Evolutionary conservation across 495 filamentous ascomycete genomes (phyloP).

Genomic region (Neurospora tetrasperma): DNA sequence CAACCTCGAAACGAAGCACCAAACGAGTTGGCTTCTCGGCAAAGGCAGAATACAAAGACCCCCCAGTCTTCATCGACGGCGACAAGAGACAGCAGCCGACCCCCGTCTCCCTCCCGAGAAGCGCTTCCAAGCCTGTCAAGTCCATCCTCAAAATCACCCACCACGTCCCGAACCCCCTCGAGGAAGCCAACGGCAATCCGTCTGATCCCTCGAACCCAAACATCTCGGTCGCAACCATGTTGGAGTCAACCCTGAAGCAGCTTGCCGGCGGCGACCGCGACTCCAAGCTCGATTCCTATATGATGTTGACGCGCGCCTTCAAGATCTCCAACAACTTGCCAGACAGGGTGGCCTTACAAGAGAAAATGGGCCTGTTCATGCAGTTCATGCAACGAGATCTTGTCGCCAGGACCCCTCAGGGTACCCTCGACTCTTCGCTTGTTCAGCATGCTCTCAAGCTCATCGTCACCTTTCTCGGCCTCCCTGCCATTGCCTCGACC

Average conservation of each 20-base stretch:
- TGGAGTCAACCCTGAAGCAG: slow-evolving; percentile 72
- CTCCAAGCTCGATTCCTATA: slow-evolving; percentile 76
- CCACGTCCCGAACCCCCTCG: slow-evolving; percentile 34
- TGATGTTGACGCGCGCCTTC: slow-evolving; percentile 61
- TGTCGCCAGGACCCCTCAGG: slow-evolving; percentile 40
- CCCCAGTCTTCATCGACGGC: slow-evolving; percentile 38
- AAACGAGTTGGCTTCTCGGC: slow-evolving; percentile 74
- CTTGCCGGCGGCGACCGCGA: slow-evolving; percentile 59
- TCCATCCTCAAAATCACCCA: slow-evolving; percentile 74
- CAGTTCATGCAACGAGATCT: slow-evolving; percentile 77
- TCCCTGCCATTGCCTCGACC: slow-evolving; percentile 48
- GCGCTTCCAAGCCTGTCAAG: slow-evolving; percentile 58
- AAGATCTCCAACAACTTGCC: slow-evolving; percentile 70
- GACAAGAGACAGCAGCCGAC: slow-evolving; percentile 26
- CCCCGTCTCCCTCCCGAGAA: slow-evolving; percentile 43
- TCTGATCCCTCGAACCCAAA: slow-evolving; percentile 27
- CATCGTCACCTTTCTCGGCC: slow-evolving; percentile 59
- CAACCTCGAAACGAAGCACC: slow-evolving; percentile 38
- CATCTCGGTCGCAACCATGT: slow-evolving; percentile 55
- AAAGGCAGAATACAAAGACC: slow-evolving; percentile 59
- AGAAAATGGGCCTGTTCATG: slow-evolving; percentile 63
- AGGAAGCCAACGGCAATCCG: slow-evolving; percentile 24
- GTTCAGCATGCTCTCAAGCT: slow-evolving; percentile 67
- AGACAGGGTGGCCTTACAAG: slow-evolving; percentile 55
- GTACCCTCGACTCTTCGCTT: slow-evolving; percentile 49